Conservation (phyloP, 306 rosid genomes). For the Casuarina cunninghamiana region DNA sequence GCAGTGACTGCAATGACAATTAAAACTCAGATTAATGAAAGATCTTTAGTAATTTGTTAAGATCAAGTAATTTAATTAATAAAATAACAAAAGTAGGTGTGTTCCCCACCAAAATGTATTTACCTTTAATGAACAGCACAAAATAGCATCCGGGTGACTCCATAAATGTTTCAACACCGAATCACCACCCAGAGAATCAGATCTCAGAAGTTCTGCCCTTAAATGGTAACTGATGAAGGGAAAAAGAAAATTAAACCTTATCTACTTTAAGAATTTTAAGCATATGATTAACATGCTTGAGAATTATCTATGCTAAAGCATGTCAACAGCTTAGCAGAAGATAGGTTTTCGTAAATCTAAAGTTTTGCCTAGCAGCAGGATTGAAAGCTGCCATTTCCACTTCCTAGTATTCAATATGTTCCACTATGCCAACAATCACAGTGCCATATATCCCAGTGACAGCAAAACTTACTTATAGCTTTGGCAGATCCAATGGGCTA, state of each 20-base stretch:
- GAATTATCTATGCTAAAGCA: background rate
- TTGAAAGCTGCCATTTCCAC: background rate
- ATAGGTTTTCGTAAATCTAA: background rate
- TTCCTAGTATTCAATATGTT: background rate
- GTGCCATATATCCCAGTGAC: background rate
- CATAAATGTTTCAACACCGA: conserved; percentile 69
- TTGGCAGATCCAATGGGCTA: conserved; percentile 91
- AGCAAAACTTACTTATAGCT: conserved; percentile 68
- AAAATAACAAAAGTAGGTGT: background rate
- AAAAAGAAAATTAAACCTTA: background rate
- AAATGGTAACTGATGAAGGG: conserved; percentile 54
- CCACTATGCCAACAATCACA: background rate
- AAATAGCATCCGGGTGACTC: conserved; percentile 89
- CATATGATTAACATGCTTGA: background rate
- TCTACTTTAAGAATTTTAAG: background rate
- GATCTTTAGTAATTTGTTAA: background rate
- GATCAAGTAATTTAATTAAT: background rate
- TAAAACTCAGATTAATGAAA: background rate
- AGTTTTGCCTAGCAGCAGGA: background rate
- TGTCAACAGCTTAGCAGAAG: background rate
- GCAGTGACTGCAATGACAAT: conserved; percentile 55
- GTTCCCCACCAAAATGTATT: background rate
- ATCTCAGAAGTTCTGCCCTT: conserved; percentile 64
- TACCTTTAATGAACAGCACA: conserved; percentile 92
- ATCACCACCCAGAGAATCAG: conserved; percentile 66